A percentile compares a stretch with the other conserved stretches of the same genome.
Evolutionary conservation across 2,329 filamentous ascomycete genomes (phyloP).

Genomic region (Aspergillus sergii): DNA sequence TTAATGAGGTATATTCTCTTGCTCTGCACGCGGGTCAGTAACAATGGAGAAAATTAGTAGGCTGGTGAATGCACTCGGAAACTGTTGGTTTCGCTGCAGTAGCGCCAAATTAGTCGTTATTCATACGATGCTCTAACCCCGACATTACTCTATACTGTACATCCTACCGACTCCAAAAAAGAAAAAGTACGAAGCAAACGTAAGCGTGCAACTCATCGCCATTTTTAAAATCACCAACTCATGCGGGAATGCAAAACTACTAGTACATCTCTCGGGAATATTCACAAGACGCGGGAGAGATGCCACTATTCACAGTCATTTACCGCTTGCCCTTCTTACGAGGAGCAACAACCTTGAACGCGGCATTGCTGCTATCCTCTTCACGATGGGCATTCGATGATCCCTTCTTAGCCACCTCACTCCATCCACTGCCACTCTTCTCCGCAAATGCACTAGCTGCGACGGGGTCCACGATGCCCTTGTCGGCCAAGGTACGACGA

Average conservation of each 20-base stretch:
- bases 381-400: slow-evolving; percentile 52
- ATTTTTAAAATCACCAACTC: background rate
- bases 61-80: too few relatives aligned
- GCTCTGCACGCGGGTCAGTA: too few relatives aligned
- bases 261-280: slow-evolving; percentile 5
- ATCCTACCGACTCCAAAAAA: too few relatives aligned
- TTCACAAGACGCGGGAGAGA: background rate
- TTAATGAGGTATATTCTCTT: too few relatives aligned
- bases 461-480: slow-evolving; percentile 75
- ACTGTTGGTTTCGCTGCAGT: too few relatives aligned
- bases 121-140: too few relatives aligned
- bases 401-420: slow-evolving; percentile 95
- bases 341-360: slow-evolving; percentile 86
- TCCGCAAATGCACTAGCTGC: slow-evolving; percentile 56
- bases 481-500: slow-evolving; percentile 89
- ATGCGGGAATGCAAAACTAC: background rate
- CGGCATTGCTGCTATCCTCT: slow-evolving; percentile 52
- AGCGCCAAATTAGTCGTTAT: too few relatives aligned
- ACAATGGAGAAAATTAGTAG: too few relatives aligned
- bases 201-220: background rate
- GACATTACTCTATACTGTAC: too few relatives aligned
- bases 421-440: slow-evolving; percentile 75
- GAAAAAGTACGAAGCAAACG: background rate
- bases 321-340: slow-evolving; percentile 89
- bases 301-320: slow-evolving; percentile 7